Percentiles rank a stretch among this genome's conserved stretches.
Evolutionary conservation across 208 protist species (phyloP).

Genomic region (Leishmania martiniquensis): DNA sequence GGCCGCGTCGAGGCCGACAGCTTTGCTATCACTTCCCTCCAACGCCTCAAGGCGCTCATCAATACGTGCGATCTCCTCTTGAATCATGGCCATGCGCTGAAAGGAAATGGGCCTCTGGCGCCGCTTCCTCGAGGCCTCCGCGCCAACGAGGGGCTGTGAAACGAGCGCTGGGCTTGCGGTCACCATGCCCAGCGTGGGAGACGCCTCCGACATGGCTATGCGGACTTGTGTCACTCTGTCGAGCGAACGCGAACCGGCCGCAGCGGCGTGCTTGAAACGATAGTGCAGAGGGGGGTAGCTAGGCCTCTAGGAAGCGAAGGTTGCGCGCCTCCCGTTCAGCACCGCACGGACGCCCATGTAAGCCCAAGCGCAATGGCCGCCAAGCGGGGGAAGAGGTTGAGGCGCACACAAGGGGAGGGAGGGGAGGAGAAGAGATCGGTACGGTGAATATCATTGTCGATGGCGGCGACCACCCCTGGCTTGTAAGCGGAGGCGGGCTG

Average conservation of each 20-base stretch:
- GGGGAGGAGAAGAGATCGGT: too few relatives aligned
- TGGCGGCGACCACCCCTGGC: not conserved
- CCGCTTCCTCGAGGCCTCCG: slow-evolving; percentile 24
- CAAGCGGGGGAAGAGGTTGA: not conserved
- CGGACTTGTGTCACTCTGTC: not conserved
- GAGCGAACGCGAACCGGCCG: not conserved
- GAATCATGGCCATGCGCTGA: slow-evolving; percentile 73
- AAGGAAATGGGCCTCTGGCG: slow-evolving; percentile 61
- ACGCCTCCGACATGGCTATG: slow-evolving; percentile 8
- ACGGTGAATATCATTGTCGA: too few relatives aligned
- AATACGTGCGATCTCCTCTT: slow-evolving; percentile 76
- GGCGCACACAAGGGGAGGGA: not conserved
- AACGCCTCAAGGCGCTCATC: slow-evolving; percentile 58
- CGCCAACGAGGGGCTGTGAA: slow-evolving; percentile 8
- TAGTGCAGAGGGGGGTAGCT: not conserved
- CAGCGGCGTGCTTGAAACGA: not conserved
- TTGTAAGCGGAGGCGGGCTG: not conserved
- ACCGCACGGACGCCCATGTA: too few relatives aligned
- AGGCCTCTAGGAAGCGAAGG: too few relatives aligned
- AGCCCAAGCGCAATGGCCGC: too few relatives aligned
- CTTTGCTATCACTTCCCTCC: slow-evolving; percentile 34
- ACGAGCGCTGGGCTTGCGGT: slow-evolving; percentile 11
- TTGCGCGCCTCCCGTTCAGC: too few relatives aligned
- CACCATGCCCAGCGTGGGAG: not conserved
- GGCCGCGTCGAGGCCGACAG: not conserved